phyloP scores from a whole-genome alignment of 257 asterid genomes.

The Ligustrum vulgare region DNA sequence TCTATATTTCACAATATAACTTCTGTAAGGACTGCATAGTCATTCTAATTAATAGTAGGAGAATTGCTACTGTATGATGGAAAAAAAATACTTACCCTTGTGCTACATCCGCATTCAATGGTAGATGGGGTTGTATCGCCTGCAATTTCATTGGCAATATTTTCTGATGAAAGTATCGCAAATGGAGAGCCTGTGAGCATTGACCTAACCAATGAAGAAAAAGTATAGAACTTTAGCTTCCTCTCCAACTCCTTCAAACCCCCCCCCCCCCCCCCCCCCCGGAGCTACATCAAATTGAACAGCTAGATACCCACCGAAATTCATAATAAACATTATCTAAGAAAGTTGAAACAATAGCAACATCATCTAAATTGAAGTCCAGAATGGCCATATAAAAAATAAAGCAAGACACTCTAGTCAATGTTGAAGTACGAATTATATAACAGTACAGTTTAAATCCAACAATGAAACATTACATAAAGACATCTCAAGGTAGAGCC shows the following conservation, averaged over 20 bases:
- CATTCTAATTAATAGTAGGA: not conserved
- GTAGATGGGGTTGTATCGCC: conserved; percentile 57
- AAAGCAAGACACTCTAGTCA: not conserved
- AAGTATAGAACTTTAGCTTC: conserved; percentile 22
- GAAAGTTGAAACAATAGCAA: not conserved
- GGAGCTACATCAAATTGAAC: not conserved
- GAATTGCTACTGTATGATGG: conserved; percentile 7
- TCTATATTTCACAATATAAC: not conserved
- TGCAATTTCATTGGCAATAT: conserved; percentile 46
- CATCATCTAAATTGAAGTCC: not conserved
- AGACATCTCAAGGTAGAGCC: not conserved
- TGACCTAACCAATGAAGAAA: conserved; percentile 49
- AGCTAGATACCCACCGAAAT: not conserved
- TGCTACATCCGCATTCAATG: conserved; percentile 75
- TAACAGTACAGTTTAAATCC: not conserved
- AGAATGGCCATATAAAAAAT: not conserved
- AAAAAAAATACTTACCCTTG: conserved; percentile 49
- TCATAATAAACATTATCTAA: not conserved
- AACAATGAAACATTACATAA: not conserved
- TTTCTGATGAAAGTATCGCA: conserved; percentile 70
- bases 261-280: not conserved
- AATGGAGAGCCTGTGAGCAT: conserved; percentile 60
- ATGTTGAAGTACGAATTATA: not conserved
- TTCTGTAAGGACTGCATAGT: not conserved
- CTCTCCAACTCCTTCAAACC: not conserved